Evolutionary conservation across 2,329 filamentous ascomycete genomes (phyloP).

Genomic region (Metarhizium robertsii): DNA sequence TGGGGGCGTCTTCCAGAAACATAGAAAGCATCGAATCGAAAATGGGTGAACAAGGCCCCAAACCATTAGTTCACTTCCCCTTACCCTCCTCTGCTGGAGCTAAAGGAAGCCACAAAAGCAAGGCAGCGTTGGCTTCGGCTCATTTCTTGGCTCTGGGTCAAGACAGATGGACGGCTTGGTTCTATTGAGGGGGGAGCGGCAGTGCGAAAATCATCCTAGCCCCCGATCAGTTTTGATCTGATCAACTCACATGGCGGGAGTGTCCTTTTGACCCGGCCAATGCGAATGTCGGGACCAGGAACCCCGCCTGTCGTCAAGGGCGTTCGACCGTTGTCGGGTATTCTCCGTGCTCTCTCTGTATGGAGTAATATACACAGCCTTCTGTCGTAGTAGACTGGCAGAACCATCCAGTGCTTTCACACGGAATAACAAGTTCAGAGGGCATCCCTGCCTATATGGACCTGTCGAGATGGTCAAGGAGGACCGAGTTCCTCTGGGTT

Average conservation of each 20-base stretch:
- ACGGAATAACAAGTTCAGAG: neutral
- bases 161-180: neutral
- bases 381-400: neutral
- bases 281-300: neutral
- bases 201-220: neutral
- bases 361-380: neutral
- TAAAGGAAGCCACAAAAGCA: no score
- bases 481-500: neutral
- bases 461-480: neutral
- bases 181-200: neutral
- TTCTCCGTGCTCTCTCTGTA: neutral
- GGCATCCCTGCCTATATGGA: neutral
- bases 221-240: neutral
- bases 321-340: neutral
- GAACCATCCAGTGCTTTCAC: neutral
- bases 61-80: neutral
- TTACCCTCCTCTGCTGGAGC: neutral
- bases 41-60: neutral
- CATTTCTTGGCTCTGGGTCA: neutral
- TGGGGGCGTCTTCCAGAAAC: neutral
- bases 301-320: neutral
- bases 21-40: neutral
- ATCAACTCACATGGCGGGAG: neutral
- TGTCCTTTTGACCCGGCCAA: neutral
- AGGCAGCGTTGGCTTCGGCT: neutral